Percentiles rank a stretch among this genome's conserved stretches.
Evolutionary conservation across 2,329 filamentous ascomycete genomes (phyloP).

Genomic region (Stagonosporopsis vannaccii): DNA sequence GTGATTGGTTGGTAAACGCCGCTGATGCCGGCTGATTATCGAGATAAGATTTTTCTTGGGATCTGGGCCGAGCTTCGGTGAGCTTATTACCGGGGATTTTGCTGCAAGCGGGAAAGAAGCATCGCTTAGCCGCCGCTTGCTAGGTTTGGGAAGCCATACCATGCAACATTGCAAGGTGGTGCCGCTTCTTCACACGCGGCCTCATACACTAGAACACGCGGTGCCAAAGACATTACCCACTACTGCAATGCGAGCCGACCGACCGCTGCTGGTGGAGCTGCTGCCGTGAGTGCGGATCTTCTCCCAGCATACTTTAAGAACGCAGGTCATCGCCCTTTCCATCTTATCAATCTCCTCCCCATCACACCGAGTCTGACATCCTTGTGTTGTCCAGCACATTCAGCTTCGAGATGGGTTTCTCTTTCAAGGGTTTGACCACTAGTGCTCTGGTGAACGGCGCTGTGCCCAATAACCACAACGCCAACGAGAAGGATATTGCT

Average conservation of each 20-base stretch:
- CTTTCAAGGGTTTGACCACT: slow-evolving; percentile 41
- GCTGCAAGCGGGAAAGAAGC: slow-evolving; percentile 19
- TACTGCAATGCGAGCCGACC: slow-evolving; percentile 21
- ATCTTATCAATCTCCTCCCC: slow-evolving; percentile 39
- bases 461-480: slow-evolving; percentile 13
- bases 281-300: slow-evolving; percentile 20
- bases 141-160: slow-evolving; percentile 7
- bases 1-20: slow-evolving; percentile 23
- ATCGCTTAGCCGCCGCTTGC: slow-evolving; percentile 21
- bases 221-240: slow-evolving; percentile 18
- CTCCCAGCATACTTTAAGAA: slow-evolving; percentile 30
- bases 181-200: slow-evolving; percentile 21
- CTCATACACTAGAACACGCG: slow-evolving; percentile 20
- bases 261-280: slow-evolving; percentile 17
- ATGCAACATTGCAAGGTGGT: slow-evolving; percentile 17
- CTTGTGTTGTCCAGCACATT: slow-evolving; percentile 4
- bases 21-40: slow-evolving; percentile 32
- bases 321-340: slow-evolving; percentile 17
- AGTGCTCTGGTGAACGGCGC: slow-evolving; percentile 35
- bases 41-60: slow-evolving; percentile 33
- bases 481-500: slow-evolving; percentile 35
- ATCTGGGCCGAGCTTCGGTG: slow-evolving; percentile 30
- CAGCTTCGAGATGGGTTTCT: slow-evolving; percentile 38
- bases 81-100: slow-evolving; percentile 29
- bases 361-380: slow-evolving; percentile 10